These are phyloP conservation scores for Phtheirospermum japonicum DNA, from an alignment of 257 asterid genomes.

Conservation along the genomic window DNA sequence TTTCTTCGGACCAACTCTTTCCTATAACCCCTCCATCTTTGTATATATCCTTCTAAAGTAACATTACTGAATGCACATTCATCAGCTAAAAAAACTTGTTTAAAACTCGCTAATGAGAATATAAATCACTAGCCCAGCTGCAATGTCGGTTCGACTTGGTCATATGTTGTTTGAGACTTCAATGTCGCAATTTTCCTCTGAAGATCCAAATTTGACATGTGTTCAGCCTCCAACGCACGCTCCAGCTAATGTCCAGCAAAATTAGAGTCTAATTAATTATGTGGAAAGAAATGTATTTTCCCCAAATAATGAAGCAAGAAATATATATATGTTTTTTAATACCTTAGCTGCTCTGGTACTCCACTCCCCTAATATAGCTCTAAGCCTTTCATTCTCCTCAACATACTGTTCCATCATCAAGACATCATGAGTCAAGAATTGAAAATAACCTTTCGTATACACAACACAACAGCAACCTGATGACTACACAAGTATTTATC, in stretches of 20 bases:
- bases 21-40: conserved; percentile 2
- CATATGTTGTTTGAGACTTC: conserved; percentile 43
- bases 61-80: conserved; percentile 9
- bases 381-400: conserved; percentile 93
- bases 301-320: conserved; percentile 13
- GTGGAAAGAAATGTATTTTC: background rate
- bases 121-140: conserved; percentile 27
- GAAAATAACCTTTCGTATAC: conserved; percentile 10
- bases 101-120: background rate
- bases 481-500: conserved; percentile 8
- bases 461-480: background rate
- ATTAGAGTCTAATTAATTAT: conserved; percentile 18
- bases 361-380: conserved; percentile 97
- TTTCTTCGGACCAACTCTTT: conserved; percentile 2
- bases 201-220: conserved; percentile 67
- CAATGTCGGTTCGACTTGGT: conserved; percentile 41
- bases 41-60: background rate
- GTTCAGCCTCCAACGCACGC: conserved; percentile 84
- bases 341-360: conserved; percentile 98
- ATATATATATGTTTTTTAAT: background rate
- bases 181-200: conserved; percentile 61
- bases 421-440: conserved; percentile 17
- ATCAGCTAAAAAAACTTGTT: conserved; percentile 7
- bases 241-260: conserved; percentile 60
- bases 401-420: conserved; percentile 61